These are phyloP conservation scores for Cladosporium sp. DNA, from an alignment of 2,329 filamentous ascomycete species.

Conservation along the genomic window DNA sequence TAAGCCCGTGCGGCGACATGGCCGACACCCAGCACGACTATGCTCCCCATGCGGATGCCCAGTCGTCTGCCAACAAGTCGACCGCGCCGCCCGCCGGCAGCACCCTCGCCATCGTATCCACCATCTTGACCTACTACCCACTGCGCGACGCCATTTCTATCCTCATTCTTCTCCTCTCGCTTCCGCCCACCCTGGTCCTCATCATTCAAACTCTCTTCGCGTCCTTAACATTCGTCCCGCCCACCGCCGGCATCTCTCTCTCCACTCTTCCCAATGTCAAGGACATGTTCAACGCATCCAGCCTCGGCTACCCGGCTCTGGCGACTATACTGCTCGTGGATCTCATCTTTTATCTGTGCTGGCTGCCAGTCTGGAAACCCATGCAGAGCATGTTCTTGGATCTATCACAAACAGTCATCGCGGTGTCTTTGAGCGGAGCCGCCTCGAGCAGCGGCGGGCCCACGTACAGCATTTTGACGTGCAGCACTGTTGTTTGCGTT, in stretches of 20 bases:
- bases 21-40: conserved; percentile 33
- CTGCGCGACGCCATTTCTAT: conserved; percentile 95
- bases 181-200: conserved; percentile 84
- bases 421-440: conserved; percentile 83
- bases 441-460: conserved; percentile 68
- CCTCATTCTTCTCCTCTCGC: conserved; percentile 90
- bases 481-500: conserved; percentile 65
- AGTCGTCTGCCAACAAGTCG: conserved; percentile 52
- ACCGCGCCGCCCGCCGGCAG: conserved; percentile 69
- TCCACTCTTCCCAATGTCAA: conserved; percentile 76
- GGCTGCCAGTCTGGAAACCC: conserved; percentile 84
- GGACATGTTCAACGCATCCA: conserved; percentile 86
- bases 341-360: conserved; percentile 73
- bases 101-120: conserved; percentile 75
- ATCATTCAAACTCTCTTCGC: conserved; percentile 91
- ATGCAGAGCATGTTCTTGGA: conserved; percentile 87
- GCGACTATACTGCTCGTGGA: conserved; percentile 85
- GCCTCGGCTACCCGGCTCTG: conserved; percentile 76
- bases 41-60: conserved; percentile 39
- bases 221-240: conserved; percentile 86
- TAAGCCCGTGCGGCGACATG: conserved; percentile 33
- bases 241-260: conserved; percentile 64
- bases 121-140: conserved; percentile 85
- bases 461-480: conserved; percentile 71
- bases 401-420: conserved; percentile 89